Conservation (phyloP, 371 early-diverging fungal species). For the Lichtheimia ornata region DNA sequence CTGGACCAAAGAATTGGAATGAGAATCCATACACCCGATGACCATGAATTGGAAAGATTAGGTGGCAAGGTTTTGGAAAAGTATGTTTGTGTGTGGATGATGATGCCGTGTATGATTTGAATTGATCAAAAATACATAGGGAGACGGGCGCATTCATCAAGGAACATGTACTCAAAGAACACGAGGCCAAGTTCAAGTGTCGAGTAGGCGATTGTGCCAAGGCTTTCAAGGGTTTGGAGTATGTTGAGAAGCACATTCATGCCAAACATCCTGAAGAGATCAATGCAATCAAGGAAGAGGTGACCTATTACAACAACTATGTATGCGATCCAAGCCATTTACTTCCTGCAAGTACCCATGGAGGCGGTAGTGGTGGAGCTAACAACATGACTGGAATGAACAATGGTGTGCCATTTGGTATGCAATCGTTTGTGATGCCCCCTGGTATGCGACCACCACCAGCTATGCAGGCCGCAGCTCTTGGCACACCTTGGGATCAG, state of each 20-base stretch:
- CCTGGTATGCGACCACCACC: conserved; percentile 24
- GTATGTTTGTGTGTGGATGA: conserved; percentile 28
- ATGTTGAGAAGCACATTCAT: conserved; percentile 90
- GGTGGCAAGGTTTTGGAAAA: conserved; percentile 78
- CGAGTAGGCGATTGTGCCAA: conserved; percentile 79
- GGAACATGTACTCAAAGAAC: conserved; percentile 66
- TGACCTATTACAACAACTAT: conserved; percentile 84
- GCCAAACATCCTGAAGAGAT: conserved; percentile 83
- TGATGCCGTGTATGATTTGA: too few species aligned
- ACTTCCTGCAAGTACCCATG: conserved; percentile 15
- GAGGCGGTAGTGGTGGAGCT: neutral
- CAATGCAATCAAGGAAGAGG: conserved; percentile 59
- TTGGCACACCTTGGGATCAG: conserved; percentile 66
- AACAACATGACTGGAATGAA: conserved; percentile 10
- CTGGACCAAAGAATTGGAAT: conserved; percentile 66
- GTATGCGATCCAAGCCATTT: conserved; percentile 80
- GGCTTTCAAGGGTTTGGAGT: conserved; percentile 92
- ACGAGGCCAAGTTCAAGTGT: conserved; percentile 88
- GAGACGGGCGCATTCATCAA: conserved; percentile 53
- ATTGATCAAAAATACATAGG: conserved; percentile 20
- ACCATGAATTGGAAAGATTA: conserved; percentile 65
- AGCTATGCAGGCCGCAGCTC: conserved; percentile 31
- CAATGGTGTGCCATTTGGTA: conserved; percentile 27
- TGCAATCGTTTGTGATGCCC: conserved; percentile 26
- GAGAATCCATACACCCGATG: conserved; percentile 65